A percentile compares a stretch with the other conserved stretches of the same genome.
phyloP scores from a whole-genome alignment of 352 stramenopile genomes.

The Globisporangium polare region DNA sequence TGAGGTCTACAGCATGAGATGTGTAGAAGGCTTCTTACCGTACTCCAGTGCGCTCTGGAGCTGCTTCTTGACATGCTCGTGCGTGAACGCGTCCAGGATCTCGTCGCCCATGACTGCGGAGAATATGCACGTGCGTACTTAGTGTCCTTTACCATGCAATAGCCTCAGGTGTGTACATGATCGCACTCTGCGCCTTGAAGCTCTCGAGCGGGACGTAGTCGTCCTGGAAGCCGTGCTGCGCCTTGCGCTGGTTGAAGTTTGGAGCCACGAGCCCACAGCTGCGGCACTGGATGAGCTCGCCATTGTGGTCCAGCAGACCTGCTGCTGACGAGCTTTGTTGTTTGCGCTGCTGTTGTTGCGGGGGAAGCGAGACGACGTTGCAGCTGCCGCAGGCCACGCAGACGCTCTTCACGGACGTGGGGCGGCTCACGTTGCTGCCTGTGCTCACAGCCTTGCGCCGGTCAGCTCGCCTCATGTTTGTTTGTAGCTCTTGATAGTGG shows the following conservation, averaged over 20 bases:
- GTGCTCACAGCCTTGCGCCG: slow-evolving; percentile 4
- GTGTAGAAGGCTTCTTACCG: slow-evolving; percentile 15
- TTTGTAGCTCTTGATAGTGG: background rate
- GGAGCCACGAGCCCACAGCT: slow-evolving; percentile 44
- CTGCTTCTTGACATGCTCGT: slow-evolving; percentile 31
- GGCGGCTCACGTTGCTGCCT: slow-evolving; percentile 1
- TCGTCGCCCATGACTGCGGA: slow-evolving; percentile 41
- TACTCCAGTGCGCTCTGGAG: slow-evolving; percentile 33
- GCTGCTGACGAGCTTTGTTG: background rate
- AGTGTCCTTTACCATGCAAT: background rate
- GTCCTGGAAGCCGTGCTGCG: slow-evolving; percentile 17
- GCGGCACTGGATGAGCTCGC: slow-evolving; percentile 36
- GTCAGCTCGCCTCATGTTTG: slow-evolving; percentile 5
- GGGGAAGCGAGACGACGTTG: slow-evolving; percentile 22
- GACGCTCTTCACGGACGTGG: slow-evolving; percentile 28
- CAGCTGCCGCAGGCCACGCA: slow-evolving; percentile 51
- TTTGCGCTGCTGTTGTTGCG: background rate
- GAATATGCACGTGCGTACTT: background rate
- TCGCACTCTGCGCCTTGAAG: slow-evolving; percentile 20
- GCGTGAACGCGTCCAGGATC: slow-evolving; percentile 42
- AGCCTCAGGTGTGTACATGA: no score
- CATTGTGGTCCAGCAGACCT: background rate
- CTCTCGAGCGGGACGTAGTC: slow-evolving; percentile 28
- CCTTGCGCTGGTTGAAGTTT: slow-evolving; percentile 36
- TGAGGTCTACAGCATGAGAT: background rate